Percentiles rank a stretch among this genome's conserved stretches.
phyloP scores from a whole-genome alignment of 2,329 filamentous ascomycete genomes.

The Lomentospora prolificans region DNA sequence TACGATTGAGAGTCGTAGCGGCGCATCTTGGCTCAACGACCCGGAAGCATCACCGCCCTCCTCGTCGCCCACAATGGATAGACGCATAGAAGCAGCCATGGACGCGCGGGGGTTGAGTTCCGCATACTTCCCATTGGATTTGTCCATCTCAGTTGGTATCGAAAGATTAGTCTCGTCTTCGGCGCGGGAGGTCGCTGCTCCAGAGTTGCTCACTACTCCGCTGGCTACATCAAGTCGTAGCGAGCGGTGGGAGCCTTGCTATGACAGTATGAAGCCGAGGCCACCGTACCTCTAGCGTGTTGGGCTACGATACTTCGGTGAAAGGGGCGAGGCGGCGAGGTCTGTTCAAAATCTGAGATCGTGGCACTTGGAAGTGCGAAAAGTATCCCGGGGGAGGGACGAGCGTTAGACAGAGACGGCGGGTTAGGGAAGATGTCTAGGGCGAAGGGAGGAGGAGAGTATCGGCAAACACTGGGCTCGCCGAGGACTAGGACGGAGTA shows the following conservation, averaged over 20 bases:
- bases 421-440: neutral
- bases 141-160: neutral
- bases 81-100: neutral
- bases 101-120: conserved; percentile 2
- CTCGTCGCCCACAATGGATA: conserved; percentile 7
- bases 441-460: neutral
- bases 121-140: neutral
- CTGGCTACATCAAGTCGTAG: neutral
- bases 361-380: neutral
- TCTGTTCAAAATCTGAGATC: neutral
- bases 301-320: neutral
- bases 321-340: neutral
- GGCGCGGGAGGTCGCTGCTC: neutral
- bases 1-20: neutral
- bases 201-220: too few relatives aligned
- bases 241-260: neutral
- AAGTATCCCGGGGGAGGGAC: neutral
- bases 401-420: neutral
- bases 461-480: neutral
- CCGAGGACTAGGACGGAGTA: neutral
- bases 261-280: neutral
- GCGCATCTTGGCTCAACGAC: neutral
- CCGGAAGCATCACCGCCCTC: neutral
- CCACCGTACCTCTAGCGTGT: neutral
- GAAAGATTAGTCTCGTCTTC: neutral